These are phyloP conservation scores for Groenewaldozyma salmanticensis DNA, from an alignment of 805 yeast species.

Conservation along the genomic window DNA sequence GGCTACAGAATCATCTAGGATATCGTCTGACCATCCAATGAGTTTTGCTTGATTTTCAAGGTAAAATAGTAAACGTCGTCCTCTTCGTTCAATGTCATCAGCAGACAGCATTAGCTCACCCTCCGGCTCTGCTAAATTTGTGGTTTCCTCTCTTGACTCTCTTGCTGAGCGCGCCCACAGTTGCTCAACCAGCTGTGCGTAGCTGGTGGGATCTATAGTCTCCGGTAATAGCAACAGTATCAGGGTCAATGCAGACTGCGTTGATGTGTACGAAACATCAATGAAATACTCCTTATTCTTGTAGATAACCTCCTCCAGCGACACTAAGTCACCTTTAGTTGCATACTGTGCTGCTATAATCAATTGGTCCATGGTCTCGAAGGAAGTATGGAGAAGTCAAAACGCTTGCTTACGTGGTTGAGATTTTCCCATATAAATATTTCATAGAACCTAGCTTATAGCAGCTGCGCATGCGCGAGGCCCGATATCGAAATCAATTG, in stretches of 20 bases:
- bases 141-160: neutral
- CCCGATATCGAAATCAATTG: neutral
- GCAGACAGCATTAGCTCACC: constrained; percentile 5
- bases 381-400: neutral
- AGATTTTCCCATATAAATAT: no score
- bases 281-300: constrained; percentile 10
- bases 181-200: constrained; percentile 6
- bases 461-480: constrained; percentile 2
- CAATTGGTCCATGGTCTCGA: constrained; percentile 5
- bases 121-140: neutral
- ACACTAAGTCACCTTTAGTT: constrained; percentile 7
- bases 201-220: constrained; percentile 16
- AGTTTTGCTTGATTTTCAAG: constrained; percentile 9
- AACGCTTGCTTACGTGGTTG: no score
- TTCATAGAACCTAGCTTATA: no score
- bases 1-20: constrained; percentile 1
- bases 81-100: constrained; percentile 11
- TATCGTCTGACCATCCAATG: constrained; percentile 18
- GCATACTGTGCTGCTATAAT: constrained; percentile 12
- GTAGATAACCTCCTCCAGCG: constrained; percentile 5
- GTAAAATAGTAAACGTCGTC: constrained; percentile 6
- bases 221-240: constrained; percentile 24
- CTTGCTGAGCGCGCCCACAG: constrained; percentile 6
- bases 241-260: constrained; percentile 23
- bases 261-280: constrained; percentile 10